Evolutionary conservation across 2,329 filamentous ascomycete species (phyloP), one percentile per base, ranked within the genome.

Genomic region (Malbranchea zuffiana): DNA sequence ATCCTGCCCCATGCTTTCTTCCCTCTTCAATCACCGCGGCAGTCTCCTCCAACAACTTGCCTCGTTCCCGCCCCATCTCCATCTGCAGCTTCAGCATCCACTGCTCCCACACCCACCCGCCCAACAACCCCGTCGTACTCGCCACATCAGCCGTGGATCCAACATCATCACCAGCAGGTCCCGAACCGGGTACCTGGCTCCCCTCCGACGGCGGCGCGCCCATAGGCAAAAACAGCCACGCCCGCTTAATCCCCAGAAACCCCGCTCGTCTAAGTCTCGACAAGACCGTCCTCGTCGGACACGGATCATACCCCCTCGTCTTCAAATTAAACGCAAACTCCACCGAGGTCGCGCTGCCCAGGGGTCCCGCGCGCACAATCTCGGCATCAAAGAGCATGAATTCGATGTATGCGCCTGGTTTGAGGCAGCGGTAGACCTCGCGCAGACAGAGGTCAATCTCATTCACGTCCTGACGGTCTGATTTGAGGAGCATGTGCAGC

Each of bases 281-380:
- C 2, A 95, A 67, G 67, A 88, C 96, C 40, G 72, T 71, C 61
- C 84, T 86, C 10, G 85, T 90, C 0, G 88, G 83, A 35, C 69
- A 68, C 2, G 88, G 78, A 55, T 96, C 90, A 56, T 95, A 96
- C 19, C 88, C 88, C 3, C 88, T 74, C 0, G 82, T 88, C 60
- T 82, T 82, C 43, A 98, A 78, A 35, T 82, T 80, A 66, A 90
- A 92, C 26, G 82, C 81, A 53, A 98, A 96, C 60, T 96, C 87
- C 37, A 92, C 84, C 32, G 80, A 82, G 57, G 90, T 81, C 30
- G 85, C 84, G 40, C 84, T 77, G 23, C 80, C 84, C 13, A 79
- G 69, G 0, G 82, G 78, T 0, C 87, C 87, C 0, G 85, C 78
- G 47, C 86, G 87, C 44, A 92, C 77, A 49, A 98, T 78, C 52